Evolutionary conservation across 768 basidiomycete species (phyloP).

Genomic region (Lenzites betulinus): DNA sequence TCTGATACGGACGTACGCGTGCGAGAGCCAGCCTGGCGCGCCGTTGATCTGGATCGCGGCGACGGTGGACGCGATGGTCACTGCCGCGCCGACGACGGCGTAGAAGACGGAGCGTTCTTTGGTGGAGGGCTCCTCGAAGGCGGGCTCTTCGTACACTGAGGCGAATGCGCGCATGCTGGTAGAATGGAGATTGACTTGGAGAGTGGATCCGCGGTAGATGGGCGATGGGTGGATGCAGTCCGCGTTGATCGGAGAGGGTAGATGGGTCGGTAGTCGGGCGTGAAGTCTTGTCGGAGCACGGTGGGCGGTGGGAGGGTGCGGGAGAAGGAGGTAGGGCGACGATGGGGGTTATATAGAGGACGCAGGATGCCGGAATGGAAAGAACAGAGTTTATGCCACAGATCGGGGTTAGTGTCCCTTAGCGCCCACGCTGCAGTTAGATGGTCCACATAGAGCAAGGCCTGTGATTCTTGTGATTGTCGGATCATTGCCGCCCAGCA

Average conservation of each 20-base stretch:
- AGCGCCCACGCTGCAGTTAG: slow-evolving; percentile 10
- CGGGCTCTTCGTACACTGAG: slow-evolving; percentile 20
- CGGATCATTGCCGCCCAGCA: not conserved
- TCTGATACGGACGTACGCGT: slow-evolving; percentile 21
- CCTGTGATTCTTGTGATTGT: slow-evolving; percentile 17
- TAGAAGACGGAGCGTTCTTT: slow-evolving; percentile 17
- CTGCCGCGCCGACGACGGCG: slow-evolving; percentile 20
- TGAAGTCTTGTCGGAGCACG: not conserved
- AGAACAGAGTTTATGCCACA: slow-evolving; percentile 12
- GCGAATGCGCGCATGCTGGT: slow-evolving; percentile 18
- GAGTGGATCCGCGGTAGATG: not conserved
- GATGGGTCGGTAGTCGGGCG: not conserved
- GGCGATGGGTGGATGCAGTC: not conserved
- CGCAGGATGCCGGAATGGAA: slow-evolving; percentile 7
- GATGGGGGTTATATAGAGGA: slow-evolving; percentile 1
- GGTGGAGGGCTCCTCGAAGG: slow-evolving; percentile 13
- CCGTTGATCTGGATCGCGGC: slow-evolving; percentile 16
- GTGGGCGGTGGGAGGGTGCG: not conserved
- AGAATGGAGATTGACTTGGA: not conserved
- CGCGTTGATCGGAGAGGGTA: not conserved
- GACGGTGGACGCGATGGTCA: slow-evolving; percentile 21
- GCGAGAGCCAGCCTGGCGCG: slow-evolving; percentile 16
- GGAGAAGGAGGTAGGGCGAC: not conserved
- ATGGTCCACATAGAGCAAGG: not conserved
- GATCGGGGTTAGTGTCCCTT: not conserved